phyloP scores from a whole-genome alignment of 345 rosid genomes.

The Eucalyptus erythrocorys region DNA sequence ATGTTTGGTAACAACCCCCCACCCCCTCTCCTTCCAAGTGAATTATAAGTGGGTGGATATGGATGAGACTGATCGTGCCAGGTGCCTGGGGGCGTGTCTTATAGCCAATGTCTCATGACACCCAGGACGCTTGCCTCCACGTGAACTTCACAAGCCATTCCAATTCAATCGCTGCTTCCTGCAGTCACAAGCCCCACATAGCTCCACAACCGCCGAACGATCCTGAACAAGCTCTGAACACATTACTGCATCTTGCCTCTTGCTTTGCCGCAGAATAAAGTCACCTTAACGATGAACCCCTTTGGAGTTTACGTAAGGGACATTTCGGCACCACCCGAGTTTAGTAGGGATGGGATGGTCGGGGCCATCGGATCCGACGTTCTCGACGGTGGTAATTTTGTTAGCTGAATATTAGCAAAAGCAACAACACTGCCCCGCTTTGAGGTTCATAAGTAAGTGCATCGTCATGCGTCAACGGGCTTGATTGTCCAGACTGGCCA shows the following conservation, averaged over 20 bases:
- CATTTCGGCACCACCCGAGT: neutral
- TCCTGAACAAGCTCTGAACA: neutral
- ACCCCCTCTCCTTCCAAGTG: neutral
- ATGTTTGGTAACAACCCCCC: neutral
- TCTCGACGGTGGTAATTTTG: neutral
- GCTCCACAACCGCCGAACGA: neutral
- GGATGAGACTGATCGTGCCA: neutral
- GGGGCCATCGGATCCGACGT: neutral
- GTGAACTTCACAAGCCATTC: conserved; percentile 18
- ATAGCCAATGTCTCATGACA: neutral
- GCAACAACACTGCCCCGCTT: neutral
- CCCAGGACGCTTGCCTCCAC: conserved; percentile 14
- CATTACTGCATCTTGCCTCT: neutral
- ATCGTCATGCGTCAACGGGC: neutral
- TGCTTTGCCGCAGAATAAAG: neutral
- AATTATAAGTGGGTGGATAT: neutral
- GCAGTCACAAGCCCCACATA: neutral
- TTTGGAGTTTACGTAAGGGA: neutral
- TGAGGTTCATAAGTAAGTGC: neutral
- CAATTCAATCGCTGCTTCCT: neutral
- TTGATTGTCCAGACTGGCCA: neutral
- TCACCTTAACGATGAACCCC: too few relatives aligned
- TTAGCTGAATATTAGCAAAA: neutral
- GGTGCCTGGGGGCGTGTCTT: too few relatives aligned
- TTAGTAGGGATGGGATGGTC: neutral